Evolutionary conservation across 2,329 filamentous ascomycete genomes (phyloP).

Genomic region (Fusarium sp.): DNA sequence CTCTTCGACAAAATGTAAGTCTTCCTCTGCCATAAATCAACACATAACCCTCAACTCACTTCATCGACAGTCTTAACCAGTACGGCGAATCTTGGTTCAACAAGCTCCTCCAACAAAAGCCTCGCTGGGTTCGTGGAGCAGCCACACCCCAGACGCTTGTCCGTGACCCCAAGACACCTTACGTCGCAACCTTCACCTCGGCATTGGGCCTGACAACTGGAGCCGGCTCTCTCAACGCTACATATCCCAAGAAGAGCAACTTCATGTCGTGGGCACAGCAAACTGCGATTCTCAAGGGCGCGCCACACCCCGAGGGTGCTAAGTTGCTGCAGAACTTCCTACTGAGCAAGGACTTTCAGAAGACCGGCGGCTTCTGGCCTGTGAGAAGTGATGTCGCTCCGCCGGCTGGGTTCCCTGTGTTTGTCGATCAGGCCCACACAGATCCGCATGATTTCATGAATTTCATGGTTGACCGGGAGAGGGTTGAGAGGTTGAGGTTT

Average conservation of each 20-base stretch:
- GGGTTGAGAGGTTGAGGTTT: neutral
- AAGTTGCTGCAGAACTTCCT: neutral
- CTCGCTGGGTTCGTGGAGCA: neutral
- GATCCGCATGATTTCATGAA: neutral
- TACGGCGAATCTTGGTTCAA: neutral
- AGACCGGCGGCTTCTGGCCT: neutral
- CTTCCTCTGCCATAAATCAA: neutral
- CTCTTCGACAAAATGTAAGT: neutral
- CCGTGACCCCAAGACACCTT: neutral
- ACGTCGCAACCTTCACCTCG: neutral
- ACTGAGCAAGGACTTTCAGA: neutral
- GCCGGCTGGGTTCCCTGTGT: neutral
- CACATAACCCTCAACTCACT: neutral
- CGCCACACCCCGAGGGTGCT: neutral
- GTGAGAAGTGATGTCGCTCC: neutral
- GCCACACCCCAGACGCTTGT: neutral
- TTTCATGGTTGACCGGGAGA: neutral
- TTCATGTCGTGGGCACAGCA: neutral
- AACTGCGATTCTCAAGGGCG: neutral
- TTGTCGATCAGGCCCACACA: neutral
- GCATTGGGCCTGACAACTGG: fast-evolving
- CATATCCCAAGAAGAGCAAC: neutral
- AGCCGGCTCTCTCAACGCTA: neutral
- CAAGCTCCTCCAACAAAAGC: neutral
- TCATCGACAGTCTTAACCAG: fast-evolving